Evolutionary conservation across 2,329 filamentous ascomycete genomes (phyloP).

Genomic region (Chaetomium olivaceum): DNA sequence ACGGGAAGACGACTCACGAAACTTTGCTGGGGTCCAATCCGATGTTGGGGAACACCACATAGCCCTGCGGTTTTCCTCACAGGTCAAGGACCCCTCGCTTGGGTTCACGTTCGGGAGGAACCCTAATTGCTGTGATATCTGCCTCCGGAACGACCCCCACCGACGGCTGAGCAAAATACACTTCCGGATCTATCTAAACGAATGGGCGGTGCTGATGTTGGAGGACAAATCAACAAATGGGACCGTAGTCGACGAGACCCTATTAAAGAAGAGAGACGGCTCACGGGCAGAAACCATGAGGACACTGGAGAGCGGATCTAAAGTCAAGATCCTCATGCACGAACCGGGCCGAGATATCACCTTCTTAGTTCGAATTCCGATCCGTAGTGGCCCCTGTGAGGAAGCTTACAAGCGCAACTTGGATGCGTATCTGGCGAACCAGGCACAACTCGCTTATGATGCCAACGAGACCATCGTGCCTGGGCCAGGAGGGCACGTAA

Average conservation of each 20-base stretch:
- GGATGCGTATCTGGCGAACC: constrained; percentile 59
- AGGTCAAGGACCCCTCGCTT: constrained; percentile 63
- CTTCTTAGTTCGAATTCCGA: constrained; percentile 84
- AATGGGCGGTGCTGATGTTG: constrained; percentile 84
- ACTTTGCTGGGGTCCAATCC: constrained; percentile 54
- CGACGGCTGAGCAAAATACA: constrained; percentile 90
- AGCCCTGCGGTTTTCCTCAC: constrained; percentile 75
- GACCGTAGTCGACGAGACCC: constrained; percentile 75
- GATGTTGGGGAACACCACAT: constrained; percentile 65
- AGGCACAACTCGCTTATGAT: constrained; percentile 38
- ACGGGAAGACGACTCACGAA: constrained; percentile 51
- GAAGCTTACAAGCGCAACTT: constrained; percentile 69
- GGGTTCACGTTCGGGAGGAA: constrained; percentile 92
- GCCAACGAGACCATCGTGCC: constrained; percentile 50
- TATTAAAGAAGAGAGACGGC: constrained; percentile 54
- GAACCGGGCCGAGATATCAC: constrained; percentile 60
- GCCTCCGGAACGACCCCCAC: constrained; percentile 64
- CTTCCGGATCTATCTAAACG: constrained; percentile 89
- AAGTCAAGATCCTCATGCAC: constrained; percentile 67
- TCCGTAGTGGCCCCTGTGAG: constrained; percentile 65
- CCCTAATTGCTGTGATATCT: constrained; percentile 67
- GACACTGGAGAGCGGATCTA: constrained; percentile 70
- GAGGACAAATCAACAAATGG: constrained; percentile 96
- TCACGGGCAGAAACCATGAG: constrained; percentile 47
- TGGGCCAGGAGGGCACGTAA: constrained; percentile 51